These are phyloP conservation scores for Andrographis paniculata DNA, from an alignment of 305 asterid species.

Conservation along the genomic window DNA sequence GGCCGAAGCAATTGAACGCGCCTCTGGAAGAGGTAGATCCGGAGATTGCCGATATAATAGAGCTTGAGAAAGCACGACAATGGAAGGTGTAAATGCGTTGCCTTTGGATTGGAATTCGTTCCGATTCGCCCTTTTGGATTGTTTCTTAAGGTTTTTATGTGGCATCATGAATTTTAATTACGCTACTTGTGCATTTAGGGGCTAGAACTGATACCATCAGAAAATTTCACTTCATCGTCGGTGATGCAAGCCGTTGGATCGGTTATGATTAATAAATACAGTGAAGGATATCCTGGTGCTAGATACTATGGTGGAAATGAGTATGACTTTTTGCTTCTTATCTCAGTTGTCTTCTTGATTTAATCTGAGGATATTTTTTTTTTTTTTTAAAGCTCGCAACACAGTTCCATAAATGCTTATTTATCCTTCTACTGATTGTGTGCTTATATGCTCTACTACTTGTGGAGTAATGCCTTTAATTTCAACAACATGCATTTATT, in stretches of 20 bases:
- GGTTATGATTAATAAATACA: conserved; percentile 74
- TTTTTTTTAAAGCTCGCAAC: too few relatives aligned
- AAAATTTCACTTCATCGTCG: conserved; percentile 66
- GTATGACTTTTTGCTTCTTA: conserved; percentile 26
- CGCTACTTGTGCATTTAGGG: conserved; percentile 31
- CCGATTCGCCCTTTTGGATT: not conserved
- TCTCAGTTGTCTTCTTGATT: not conserved
- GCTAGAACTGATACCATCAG: conserved; percentile 73
- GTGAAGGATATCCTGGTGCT: conserved; percentile 89
- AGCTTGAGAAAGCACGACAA: conserved; percentile 60
- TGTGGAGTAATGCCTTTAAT: too few relatives aligned
- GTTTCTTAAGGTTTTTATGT: not conserved
- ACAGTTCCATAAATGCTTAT: not conserved
- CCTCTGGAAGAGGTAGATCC: conserved; percentile 54
- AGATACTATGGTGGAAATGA: conserved; percentile 84
- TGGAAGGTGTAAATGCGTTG: conserved; percentile 39
- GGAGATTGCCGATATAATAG: conserved; percentile 46
- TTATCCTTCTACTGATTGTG: not conserved
- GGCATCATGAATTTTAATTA: conserved; percentile 6
- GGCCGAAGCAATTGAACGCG: conserved; percentile 60
- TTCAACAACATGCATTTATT: too few relatives aligned
- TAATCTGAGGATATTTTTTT: not conserved
- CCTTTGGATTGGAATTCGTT: not conserved
- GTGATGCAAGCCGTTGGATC: conserved; percentile 93
- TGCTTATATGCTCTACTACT: too few relatives aligned